Percentiles rank a stretch among this genome's conserved stretches.
phyloP scores from a whole-genome alignment of 331 rosid genomes.

The Stylosanthes scabra region DNA sequence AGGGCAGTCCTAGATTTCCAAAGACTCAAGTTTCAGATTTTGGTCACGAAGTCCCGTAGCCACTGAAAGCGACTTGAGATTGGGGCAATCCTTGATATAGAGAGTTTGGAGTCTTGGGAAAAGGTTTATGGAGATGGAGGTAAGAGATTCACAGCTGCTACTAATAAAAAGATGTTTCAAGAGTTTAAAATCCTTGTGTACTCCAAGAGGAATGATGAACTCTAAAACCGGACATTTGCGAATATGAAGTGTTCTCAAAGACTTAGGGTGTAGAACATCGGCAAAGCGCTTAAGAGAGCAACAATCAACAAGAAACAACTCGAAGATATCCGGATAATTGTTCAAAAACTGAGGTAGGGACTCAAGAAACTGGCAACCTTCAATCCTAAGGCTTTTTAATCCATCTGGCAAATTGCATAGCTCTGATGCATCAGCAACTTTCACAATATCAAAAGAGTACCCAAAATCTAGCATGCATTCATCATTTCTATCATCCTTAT shows the following conservation, averaged over 20 bases:
- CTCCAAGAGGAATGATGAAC: neutral
- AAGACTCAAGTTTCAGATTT: neutral
- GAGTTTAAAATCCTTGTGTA: neutral
- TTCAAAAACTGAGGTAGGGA: neutral
- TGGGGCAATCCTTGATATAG: neutral
- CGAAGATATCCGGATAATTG: neutral
- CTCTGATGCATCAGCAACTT: neutral
- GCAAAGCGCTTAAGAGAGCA: neutral
- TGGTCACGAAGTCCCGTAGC: neutral
- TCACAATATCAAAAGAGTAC: neutral
- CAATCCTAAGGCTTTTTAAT: neutral
- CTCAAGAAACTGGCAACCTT: slow-evolving; percentile 6
- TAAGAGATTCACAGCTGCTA: slow-evolving; percentile 10
- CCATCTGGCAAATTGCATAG: neutral
- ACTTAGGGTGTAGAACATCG: neutral
- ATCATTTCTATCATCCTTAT: neutral
- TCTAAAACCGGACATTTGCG: neutral
- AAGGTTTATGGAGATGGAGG: neutral
- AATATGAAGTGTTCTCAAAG: neutral
- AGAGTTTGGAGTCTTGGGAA: slow-evolving; percentile 16
- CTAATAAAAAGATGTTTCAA: neutral
- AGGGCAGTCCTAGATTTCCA: neutral
- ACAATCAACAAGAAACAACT: neutral
- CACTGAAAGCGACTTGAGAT: neutral
- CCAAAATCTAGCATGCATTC: neutral